Evolutionary conservation across 2,329 filamentous ascomycete genomes (phyloP), one percentile per base, ranked within the genome.

Genomic region (Colletotrichum shisoi): DNA sequence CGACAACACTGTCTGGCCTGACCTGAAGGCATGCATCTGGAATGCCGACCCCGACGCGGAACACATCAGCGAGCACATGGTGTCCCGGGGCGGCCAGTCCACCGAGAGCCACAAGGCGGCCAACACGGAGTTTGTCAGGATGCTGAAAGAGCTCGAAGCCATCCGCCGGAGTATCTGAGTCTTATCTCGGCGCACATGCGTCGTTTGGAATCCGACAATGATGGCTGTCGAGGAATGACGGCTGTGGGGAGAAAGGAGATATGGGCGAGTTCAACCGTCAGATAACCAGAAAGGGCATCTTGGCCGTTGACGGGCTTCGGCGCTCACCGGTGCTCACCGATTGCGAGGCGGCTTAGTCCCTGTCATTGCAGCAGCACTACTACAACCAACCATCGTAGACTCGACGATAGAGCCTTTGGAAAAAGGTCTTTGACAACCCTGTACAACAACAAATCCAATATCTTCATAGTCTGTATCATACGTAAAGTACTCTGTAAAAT

Each of bases 1-100:
- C 0, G 69, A 78, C 9, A 81, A 79, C 1, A 67, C 74, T 1
- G 70, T 91, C 5, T 81, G 81, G 54, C 67, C 76, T 1, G 77
- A 83, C 2, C 71, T 90, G n/a, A 79, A 82, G 72, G 75, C 78
- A 0, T 90, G 88, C 73, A 78, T 91, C 40, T 69, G 76, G 3
- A 73, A 87, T 8, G 86, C 83, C 0, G 85, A 90, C 70, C 84
- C 84, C 0, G 71, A 73, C 6, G 83, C 86, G 15, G 78, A 80
- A 70, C 60, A 71, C 1, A 67, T 79, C 37, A 74, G 71, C 4
- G 42, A 48, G 15, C 65, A 72, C 9, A 69, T 24, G 68, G 68
- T 34, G 31, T 37, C 46, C 34, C n/a, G 45, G 56, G 59, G 19
- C 46, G 54, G 3, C 19, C 34, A 34, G 39, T 39, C 70, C 48